A percentile compares a stretch with the other conserved stretches of the same genome.
phyloP scores from a whole-genome alignment of 441 rosid genomes.

The Euphorbia corollata region DNA sequence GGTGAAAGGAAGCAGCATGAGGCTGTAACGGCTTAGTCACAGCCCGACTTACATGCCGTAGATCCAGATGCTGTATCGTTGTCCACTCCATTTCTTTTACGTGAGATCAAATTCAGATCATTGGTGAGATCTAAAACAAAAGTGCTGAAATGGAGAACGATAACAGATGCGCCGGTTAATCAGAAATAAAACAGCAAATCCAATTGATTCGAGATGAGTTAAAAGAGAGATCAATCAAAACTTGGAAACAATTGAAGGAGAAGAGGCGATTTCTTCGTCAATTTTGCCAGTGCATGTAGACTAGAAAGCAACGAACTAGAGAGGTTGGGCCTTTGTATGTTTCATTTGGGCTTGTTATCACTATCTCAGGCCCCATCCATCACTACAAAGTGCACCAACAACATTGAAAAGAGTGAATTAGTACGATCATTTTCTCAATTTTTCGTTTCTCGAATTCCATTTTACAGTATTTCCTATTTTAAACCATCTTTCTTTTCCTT shows the following conservation, averaged over 20 bases:
- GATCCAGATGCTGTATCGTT: constrained; percentile 93
- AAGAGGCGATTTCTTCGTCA: too few relatives aligned
- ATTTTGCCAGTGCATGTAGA: neutral
- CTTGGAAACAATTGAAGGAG: neutral
- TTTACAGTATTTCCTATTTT: too few relatives aligned
- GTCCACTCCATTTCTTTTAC: constrained; percentile 75
- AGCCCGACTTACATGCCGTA: constrained; percentile 73
- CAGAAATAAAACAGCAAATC: neutral
- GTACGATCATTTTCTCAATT: too few relatives aligned
- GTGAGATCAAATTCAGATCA: too few relatives aligned
- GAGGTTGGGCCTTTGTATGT: neutral
- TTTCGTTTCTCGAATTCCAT: too few relatives aligned
- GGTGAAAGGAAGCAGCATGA: constrained; percentile 89
- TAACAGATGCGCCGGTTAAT: neutral
- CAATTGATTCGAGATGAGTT: constrained; percentile 2
- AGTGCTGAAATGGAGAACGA: neutral
- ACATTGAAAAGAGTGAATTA: too few relatives aligned
- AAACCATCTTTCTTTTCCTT: too few relatives aligned
- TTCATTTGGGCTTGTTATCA: neutral
- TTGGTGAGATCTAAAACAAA: neutral
- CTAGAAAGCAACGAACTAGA: neutral
- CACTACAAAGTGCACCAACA: too few relatives aligned
- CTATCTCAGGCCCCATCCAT: neutral
- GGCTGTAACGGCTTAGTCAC: constrained; percentile 74
- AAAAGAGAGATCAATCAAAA: neutral